Base-by-base conservation (phyloP, 202 grass and related monocot species). In the Carex arenaria region DNA sequence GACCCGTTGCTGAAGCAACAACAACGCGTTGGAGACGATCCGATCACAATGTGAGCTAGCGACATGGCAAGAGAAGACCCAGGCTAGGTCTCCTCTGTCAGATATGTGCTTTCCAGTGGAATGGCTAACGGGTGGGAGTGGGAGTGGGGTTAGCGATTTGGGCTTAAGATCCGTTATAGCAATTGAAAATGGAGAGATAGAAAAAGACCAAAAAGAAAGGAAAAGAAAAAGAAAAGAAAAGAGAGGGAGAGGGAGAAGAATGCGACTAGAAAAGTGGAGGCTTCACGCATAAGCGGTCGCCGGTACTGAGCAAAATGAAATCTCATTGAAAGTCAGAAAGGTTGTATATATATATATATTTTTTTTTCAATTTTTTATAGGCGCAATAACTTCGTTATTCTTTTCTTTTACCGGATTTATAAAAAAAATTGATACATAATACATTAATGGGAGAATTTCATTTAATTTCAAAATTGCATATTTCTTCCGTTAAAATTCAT, bases 221-320 rank as follows among this genome's bases (percentile, higher is more conserved):
- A 52, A 2, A 22, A 73, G 7, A 31, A 28, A 7, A 1, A n/a
- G 6, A 87, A 68, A 22, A n/a, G 3, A 61, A 78, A 45, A 65
- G 77, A 60, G 67, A 84, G n/a, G 86, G 81, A 19, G 80, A 57
- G 26, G 26, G 26, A 26, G 26, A 55, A 54, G 62, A 68, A 4
- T 73, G 34, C 15, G 2, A 78, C 20, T 7, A 17, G 36, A 53
- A 75, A 75, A 61, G 34, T 26, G 80, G 40, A 69, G 86, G 61
- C 77, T 86, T 93, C 78, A 93, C 51, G 84, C 65, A 36, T 59
- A 86, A 87, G 91, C 51, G 82, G 86, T 84, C 76, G 36, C 49
- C 43, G 72, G 87, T 56, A 18, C 61, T 38, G 78, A 38, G 78
- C 22, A 62, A 22, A 71, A 71, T 20, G 26, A 32, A 65, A 26